Base-by-base conservation (phyloP, 1,284 basidiomycete genomes). In the Sphagnurus paluster region DNA sequence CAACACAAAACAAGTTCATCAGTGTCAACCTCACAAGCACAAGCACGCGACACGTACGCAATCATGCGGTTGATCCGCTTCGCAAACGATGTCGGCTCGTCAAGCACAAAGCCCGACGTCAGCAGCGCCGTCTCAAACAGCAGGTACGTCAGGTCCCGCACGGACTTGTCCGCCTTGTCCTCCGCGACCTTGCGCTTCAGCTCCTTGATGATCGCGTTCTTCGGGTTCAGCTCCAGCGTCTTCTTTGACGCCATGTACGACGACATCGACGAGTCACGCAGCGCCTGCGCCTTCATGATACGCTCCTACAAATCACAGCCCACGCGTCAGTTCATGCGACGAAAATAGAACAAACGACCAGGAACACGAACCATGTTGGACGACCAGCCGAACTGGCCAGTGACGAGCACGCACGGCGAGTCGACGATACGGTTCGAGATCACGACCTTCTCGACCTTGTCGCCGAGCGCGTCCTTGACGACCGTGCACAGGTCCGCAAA, bases 231-330 rank as follows among this genome's bases (percentile, higher is more conserved):
- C 78, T 99, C 96, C 57, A 99, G 84, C 14, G 96, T 98, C 90
- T 98, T 98, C 86, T 98, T 98, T 55, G 87, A 91, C 26, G 91
- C 90, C 95, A 98, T 98, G 82, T 98, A 98, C 38, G 93, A 95
- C 24, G 94, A 98, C 96, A 99, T 98, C 53, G 92, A 95, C 19
- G 95, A 94, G 70, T 99, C 96, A 60, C 96, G 92, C 50, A 98
- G 88, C 38, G 96, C 96, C 75, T 99, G 97, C 13, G 96, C 95
- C 77, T 98, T 98, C 97, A 99, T 99, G 80, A 99, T 98, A 70
- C 96, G 90, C 74, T 98, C 93, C 82, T 84, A 58, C 39, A 56
- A 30, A 53, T 21, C n/a, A 11, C 42, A 19, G n/a, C n/a, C n/a
- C n/a, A n/a, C n/a, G n/a, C 29, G 58, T 57, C 32, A 51, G 25